A percentile compares a stretch with the other conserved stretches of the same genome.
Evolutionary conservation across 345 rosid species (phyloP).

Genomic region (Kandelia obovata): DNA sequence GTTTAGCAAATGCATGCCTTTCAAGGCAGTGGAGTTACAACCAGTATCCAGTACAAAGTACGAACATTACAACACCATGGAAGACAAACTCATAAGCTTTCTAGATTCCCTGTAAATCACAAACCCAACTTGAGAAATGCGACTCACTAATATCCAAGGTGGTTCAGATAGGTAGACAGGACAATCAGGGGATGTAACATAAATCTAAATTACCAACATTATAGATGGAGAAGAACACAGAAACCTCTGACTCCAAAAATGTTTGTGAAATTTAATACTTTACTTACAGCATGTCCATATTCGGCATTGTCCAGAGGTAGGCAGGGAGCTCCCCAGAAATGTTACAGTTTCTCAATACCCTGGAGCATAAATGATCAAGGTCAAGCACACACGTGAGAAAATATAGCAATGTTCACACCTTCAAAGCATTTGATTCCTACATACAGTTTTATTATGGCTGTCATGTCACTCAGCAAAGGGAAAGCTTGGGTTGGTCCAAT

Average conservation of each 20-base stretch:
- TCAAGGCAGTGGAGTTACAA: too few relatives aligned
- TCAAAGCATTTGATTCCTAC: conserved; percentile 12
- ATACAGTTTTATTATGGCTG: conserved; percentile 33
- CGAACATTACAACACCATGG: too few relatives aligned
- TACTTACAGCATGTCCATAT: conserved; percentile 26
- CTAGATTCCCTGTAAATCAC: too few relatives aligned
- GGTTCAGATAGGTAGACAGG: too few relatives aligned
- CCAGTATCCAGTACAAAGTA: too few relatives aligned
- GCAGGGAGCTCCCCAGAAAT: conserved; percentile 24
- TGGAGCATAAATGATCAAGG: conserved; percentile 11
- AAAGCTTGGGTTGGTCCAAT: conserved; percentile 38
- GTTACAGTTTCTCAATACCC: conserved; percentile 40
- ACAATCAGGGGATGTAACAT: too few relatives aligned
- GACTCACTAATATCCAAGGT: too few relatives aligned
- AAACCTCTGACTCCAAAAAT: neutral
- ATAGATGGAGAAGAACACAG: too few relatives aligned
- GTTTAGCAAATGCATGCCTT: too few relatives aligned
- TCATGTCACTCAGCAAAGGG: conserved; percentile 31
- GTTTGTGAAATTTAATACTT: neutral
- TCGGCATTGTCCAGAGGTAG: conserved; percentile 22
- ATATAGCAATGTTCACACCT: neutral
- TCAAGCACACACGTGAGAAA: neutral
- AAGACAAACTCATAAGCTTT: too few relatives aligned
- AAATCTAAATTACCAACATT: too few relatives aligned
- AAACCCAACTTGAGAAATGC: too few relatives aligned